phyloP scores from a whole-genome alignment of 2,329 filamentous ascomycete species.

The Ophiosphaerella narmari region DNA sequence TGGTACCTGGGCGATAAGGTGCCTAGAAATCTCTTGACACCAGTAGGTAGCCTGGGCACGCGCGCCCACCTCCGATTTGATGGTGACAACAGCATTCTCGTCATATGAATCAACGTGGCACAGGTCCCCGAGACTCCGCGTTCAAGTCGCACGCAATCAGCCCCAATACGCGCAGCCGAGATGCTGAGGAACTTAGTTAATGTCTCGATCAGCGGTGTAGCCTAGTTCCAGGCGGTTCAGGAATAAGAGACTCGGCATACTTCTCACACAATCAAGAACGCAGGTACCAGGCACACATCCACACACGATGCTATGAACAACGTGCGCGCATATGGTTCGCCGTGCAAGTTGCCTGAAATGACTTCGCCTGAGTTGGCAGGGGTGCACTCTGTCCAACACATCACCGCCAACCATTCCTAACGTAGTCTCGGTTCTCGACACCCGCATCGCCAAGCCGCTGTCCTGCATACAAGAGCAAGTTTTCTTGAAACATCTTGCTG shows the following conservation, averaged over 20 bases:
- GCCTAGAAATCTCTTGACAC: no score
- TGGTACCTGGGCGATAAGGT: no score
- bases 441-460: slow-evolving; percentile 2
- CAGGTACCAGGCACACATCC: slow-evolving; percentile 4
- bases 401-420: slow-evolving; percentile 1
- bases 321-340: slow-evolving; percentile 6
- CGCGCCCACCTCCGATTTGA: no score
- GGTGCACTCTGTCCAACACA: slow-evolving; percentile 4
- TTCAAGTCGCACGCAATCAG: no score
- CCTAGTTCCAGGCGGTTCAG: no score
- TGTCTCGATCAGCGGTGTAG: no score
- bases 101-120: no score
- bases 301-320: slow-evolving; percentile 2
- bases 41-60: no score
- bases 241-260: background rate
- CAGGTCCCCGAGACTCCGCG: no score
- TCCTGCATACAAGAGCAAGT: background rate
- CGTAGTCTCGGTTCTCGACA: background rate
- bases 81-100: no score
- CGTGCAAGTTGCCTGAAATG: slow-evolving; percentile 1
- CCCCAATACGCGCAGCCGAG: no score
- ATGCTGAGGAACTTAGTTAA: no score
- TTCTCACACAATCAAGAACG: background rate
- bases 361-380: slow-evolving; percentile 1
- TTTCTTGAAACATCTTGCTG: slow-evolving; percentile 2